Conservation (phyloP, 208 protist species). For the Leishmania martiniquensis region DNA sequence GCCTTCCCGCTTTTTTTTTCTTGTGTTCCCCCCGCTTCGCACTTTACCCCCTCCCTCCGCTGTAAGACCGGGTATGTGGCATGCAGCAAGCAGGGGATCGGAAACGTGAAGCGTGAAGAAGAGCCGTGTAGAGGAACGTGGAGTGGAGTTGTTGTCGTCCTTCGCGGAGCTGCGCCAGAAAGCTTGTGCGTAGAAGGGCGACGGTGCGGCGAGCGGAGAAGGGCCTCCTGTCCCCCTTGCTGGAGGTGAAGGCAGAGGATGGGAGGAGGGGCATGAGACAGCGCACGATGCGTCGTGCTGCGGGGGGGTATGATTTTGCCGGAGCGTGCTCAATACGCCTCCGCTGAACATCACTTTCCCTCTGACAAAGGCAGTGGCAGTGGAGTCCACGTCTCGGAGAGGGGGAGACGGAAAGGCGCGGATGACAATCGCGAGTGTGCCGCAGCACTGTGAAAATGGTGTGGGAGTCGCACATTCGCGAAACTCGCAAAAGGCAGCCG, state of each 20-base stretch:
- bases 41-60: not conserved
- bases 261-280: not conserved
- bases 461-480: not conserved
- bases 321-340: not conserved
- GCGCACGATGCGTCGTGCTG: not conserved
- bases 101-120: not conserved
- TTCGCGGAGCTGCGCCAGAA: not conserved
- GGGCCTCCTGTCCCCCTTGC: not conserved
- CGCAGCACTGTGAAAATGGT: not conserved
- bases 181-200: not conserved
- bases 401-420: not conserved
- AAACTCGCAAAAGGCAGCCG: not conserved
- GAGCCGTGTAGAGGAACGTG: not conserved
- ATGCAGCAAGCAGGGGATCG: not conserved
- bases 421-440: not conserved
- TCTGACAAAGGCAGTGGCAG: not conserved
- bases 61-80: not conserved
- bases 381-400: not conserved
- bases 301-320: not conserved
- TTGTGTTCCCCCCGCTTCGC: not conserved
- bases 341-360: not conserved
- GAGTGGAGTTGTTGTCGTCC: not conserved
- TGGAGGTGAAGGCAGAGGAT: not conserved
- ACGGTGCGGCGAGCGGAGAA: not conserved
- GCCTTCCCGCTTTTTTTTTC: not conserved